Conservation (phyloP, 805 yeast genomes). For the Myxozyma udenii region DNA sequence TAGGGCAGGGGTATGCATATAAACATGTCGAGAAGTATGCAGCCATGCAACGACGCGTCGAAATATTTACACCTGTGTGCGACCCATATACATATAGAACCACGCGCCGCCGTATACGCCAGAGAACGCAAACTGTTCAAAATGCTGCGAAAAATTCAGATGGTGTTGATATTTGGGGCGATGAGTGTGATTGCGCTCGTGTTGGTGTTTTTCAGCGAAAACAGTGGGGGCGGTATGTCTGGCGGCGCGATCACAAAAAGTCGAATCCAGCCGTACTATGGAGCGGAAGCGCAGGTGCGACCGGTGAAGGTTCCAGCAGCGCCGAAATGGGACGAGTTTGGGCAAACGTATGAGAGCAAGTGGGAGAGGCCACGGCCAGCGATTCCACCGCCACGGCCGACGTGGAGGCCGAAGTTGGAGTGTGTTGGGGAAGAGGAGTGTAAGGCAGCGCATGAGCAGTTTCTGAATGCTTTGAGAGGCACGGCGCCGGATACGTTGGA, state of each 20-base stretch:
- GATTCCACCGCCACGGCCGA: too few species aligned
- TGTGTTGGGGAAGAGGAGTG: not conserved
- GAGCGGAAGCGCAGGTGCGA: not conserved
- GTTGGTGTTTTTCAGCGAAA: not conserved
- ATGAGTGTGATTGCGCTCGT: not conserved
- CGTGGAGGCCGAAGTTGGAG: not conserved
- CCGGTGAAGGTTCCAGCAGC: constrained; percentile 1
- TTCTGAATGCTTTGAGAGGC: constrained; percentile 1
- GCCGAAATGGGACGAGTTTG: constrained; percentile 5
- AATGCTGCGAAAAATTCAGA: not conserved
- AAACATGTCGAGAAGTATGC: too few species aligned
- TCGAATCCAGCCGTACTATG: too few species aligned
- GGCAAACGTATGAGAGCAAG: constrained; percentile 12
- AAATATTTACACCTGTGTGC: too few species aligned
- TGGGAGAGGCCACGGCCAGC: too few species aligned
- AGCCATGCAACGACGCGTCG: too few species aligned
- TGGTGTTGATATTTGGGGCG: not conserved
- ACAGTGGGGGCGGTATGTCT: too few species aligned
- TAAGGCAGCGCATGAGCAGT: not conserved
- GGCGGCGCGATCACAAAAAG: too few species aligned
- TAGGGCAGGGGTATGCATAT: too few species aligned
- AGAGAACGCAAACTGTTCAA: too few species aligned
- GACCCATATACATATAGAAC: too few species aligned
- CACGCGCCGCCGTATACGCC: too few species aligned
- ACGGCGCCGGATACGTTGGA: constrained; percentile 3